Evolutionary conservation across 306 rosid genomes (phyloP).

Genomic region (Gleditsia sinensis): DNA sequence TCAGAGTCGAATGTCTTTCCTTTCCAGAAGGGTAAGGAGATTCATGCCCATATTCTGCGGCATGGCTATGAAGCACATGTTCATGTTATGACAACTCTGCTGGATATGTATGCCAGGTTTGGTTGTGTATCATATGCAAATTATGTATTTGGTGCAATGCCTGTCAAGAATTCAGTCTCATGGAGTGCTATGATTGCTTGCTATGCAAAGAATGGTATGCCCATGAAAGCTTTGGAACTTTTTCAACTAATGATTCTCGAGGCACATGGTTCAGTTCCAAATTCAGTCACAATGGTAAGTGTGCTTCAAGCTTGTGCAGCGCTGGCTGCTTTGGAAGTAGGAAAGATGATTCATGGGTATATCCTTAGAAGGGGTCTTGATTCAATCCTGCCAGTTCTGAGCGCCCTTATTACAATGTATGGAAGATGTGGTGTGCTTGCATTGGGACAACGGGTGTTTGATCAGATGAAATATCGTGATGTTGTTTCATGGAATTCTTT

Average conservation of each 20-base stretch:
- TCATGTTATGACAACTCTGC: conserved; percentile 81
- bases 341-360: conserved; percentile 82
- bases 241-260: conserved; percentile 70
- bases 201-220: conserved; percentile 74
- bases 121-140: conserved; percentile 69
- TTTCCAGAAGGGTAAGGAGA: conserved; percentile 78
- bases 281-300: conserved; percentile 94
- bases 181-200: conserved; percentile 98
- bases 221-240: conserved; percentile 77
- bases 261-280: conserved; percentile 64
- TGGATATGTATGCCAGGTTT: conserved; percentile 83
- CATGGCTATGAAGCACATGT: conserved; percentile 72
- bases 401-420: conserved; percentile 78
- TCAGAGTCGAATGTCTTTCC: conserved; percentile 55
- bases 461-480: conserved; percentile 60
- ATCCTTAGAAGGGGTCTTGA: conserved; percentile 90
- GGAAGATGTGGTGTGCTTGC: conserved; percentile 83
- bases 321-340: conserved; percentile 78
- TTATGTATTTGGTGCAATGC: conserved; percentile 71
- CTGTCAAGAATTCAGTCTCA: conserved; percentile 71
- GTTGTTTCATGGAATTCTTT: conserved; percentile 86
- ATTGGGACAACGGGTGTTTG: conserved; percentile 62
- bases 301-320: conserved; percentile 89
- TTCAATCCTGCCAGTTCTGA: conserved; percentile 79
- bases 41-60: conserved; percentile 83